Percentiles rank a stretch among this genome's conserved stretches.
These are phyloP conservation scores for Aspergillus floridensis DNA, from an alignment of 2,329 filamentous ascomycete genomes.

Conservation along the genomic window DNA sequence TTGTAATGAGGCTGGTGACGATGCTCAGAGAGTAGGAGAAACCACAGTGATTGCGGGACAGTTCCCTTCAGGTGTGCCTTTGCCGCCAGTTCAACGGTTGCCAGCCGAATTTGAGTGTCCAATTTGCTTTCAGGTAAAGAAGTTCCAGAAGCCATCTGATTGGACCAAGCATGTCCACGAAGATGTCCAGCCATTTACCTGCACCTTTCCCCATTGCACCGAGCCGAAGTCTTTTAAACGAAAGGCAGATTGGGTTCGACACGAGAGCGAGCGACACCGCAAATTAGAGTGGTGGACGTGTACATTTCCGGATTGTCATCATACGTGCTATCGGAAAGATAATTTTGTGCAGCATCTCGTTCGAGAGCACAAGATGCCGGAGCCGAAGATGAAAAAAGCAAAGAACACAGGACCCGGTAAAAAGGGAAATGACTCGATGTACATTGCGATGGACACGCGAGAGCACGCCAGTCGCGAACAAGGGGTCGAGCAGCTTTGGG, in stretches of 20 bases:
- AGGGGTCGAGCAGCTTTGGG: slow-evolving; percentile 66
- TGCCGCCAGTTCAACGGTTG: slow-evolving; percentile 72
- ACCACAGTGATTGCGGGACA: slow-evolving; percentile 67
- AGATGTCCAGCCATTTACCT: slow-evolving; percentile 89
- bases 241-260: slow-evolving; percentile 92
- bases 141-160: slow-evolving; percentile 85
- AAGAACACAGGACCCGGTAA: slow-evolving; percentile 58
- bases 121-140: slow-evolving; percentile 80
- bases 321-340: slow-evolving; percentile 81
- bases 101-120: slow-evolving; percentile 89
- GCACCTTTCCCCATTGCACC: slow-evolving; percentile 78
- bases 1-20: slow-evolving; percentile 60
- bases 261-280: slow-evolving; percentile 87
- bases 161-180: slow-evolving; percentile 97
- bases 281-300: slow-evolving; percentile 92
- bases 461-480: slow-evolving; percentile 29
- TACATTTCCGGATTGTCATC: slow-evolving; percentile 73
- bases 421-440: slow-evolving; percentile 41
- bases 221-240: slow-evolving; percentile 91
- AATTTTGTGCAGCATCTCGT: slow-evolving; percentile 93
- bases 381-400: slow-evolving; percentile 73
- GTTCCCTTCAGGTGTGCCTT: slow-evolving; percentile 77
- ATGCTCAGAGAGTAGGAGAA: slow-evolving; percentile 65
- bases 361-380: slow-evolving; percentile 80
- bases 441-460: slow-evolving; percentile 19